Conservation (phyloP, 2,329 filamentous ascomycete species). For the Aureobasidium sp. region DNA sequence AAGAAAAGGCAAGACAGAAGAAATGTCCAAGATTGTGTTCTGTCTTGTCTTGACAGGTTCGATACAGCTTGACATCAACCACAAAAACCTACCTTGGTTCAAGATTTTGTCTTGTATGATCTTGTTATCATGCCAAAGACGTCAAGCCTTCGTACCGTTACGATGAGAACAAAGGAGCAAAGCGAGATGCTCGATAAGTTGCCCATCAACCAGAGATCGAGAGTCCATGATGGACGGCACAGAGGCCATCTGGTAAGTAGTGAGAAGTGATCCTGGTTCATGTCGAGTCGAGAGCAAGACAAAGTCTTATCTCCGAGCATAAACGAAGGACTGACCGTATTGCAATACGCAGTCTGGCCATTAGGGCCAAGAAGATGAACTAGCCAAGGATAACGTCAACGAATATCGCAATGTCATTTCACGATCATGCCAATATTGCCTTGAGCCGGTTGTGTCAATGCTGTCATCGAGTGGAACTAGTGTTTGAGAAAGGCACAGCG, state of each 20-base stretch:
- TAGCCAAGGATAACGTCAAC: not conserved
- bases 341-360: conserved; percentile 1
- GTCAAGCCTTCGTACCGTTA: too few relatives aligned
- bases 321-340: not conserved
- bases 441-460: not conserved
- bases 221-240: too few relatives aligned
- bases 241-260: too few relatives aligned
- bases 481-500: conserved; percentile 14
- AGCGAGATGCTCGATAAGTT: too few relatives aligned
- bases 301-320: not conserved
- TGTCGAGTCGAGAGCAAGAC: not conserved
- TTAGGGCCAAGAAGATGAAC: not conserved
- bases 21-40: not conserved
- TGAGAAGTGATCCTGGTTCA: not conserved
- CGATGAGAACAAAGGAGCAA: too few relatives aligned
- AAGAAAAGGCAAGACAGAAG: not conserved
- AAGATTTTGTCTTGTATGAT: not conserved
- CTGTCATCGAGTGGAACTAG: conserved; percentile 2
- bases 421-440: not conserved
- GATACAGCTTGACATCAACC: not conserved
- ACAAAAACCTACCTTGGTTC: not conserved
- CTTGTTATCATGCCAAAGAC: not conserved
- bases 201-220: too few relatives aligned
- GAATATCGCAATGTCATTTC: conserved; percentile 9
- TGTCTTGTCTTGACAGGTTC: not conserved